Percentiles rank a stretch among this genome's conserved stretches.
phyloP scores from a whole-genome alignment of 2,329 filamentous ascomycete species.

The Hypoxylon sp. region DNA sequence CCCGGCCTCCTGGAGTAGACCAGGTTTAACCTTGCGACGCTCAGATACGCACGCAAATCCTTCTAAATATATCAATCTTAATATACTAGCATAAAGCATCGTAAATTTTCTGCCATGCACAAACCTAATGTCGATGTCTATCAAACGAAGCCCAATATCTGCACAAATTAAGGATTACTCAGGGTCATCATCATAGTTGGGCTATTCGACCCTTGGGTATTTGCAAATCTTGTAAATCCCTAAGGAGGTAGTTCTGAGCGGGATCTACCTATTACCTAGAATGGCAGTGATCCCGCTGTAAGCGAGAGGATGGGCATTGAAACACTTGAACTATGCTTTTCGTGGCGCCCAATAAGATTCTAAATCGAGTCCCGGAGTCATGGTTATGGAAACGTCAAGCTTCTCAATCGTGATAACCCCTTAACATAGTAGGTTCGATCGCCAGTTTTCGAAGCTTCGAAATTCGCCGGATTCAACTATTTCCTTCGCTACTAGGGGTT shows the following conservation, averaged over 20 bases:
- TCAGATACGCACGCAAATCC: slow-evolving; percentile 25
- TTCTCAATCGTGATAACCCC: slow-evolving; percentile 16
- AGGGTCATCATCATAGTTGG: not conserved
- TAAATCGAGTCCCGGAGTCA: slow-evolving; percentile 40
- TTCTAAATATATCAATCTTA: slow-evolving; percentile 39
- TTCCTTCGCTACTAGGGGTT: slow-evolving; percentile 1
- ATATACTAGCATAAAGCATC: slow-evolving; percentile 14
- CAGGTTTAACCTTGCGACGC: slow-evolving; percentile 31
- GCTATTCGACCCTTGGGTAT: slow-evolving; percentile 2
- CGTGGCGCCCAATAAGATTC: slow-evolving; percentile 41
- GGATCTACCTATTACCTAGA: slow-evolving; percentile 23
- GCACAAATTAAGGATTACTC: slow-evolving; percentile 16
- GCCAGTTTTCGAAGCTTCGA: not conserved
- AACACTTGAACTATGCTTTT: slow-evolving; percentile 24
- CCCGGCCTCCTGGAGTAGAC: slow-evolving; percentile 5
- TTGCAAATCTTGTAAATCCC: slow-evolving; percentile 10
- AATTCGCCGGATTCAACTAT: not conserved
- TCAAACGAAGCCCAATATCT: slow-evolving; percentile 9
- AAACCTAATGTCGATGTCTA: slow-evolving; percentile 2
- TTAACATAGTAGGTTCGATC: slow-evolving; percentile 1
- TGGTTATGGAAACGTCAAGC: slow-evolving; percentile 42
- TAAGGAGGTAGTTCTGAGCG: slow-evolving; percentile 6
- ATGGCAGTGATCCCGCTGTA: slow-evolving; percentile 33
- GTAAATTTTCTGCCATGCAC: slow-evolving; percentile 12
- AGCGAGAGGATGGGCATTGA: slow-evolving; percentile 28